Evolutionary conservation across 352 stramenopile species (phyloP), one percentile per base, ranked within the genome.

Genomic region (Phytophthora kernoviae): DNA sequence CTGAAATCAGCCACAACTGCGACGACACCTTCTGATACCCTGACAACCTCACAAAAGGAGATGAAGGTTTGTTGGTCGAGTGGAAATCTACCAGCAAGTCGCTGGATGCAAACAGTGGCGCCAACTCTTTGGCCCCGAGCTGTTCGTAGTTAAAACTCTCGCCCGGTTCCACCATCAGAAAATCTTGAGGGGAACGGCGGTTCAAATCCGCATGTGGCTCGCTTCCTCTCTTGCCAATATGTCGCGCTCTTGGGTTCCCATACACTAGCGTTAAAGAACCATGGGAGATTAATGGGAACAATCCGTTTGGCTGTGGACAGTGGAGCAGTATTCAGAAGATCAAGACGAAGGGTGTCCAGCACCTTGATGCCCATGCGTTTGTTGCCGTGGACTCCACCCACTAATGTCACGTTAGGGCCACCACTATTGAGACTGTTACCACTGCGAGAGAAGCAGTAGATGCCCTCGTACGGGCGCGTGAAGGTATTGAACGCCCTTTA

Each of bases 1-100:
- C 54, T 8, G 63, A 73, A n/a, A 89, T 51, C 17, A 58, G 54
- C 55, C 66, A 44, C 30, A 77, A 34, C 9, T 48, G 32, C 2
- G 24, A n/a, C 15, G 70, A 62, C 20, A 88, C 59, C 5, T 48
- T 55, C 7, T 65, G 14, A 51, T 75, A 56, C 4, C 81, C 84
- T 1, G 80, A 77, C 22, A 93, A 48, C 34, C 81, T 78, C 30
- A 90, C 62, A 36, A 93, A 93, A 9, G 81, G 81, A 20, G 58
- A 56, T 4, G 84, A 91, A 22, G 80, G 77, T 40, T 89, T 88
- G 65, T 93, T 93, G 18, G 84, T 90, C 65, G 84, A 89, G 58
- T 93, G 84, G 37, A 91, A 52, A 58, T 93, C 80, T 44, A 93
- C 54, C 53, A 93, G 51, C 45, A 93, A 45, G 64, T 91, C 74